Evolutionary conservation across 2,329 filamentous ascomycete genomes (phyloP).

Genomic region (Xylariaceae sp.): DNA sequence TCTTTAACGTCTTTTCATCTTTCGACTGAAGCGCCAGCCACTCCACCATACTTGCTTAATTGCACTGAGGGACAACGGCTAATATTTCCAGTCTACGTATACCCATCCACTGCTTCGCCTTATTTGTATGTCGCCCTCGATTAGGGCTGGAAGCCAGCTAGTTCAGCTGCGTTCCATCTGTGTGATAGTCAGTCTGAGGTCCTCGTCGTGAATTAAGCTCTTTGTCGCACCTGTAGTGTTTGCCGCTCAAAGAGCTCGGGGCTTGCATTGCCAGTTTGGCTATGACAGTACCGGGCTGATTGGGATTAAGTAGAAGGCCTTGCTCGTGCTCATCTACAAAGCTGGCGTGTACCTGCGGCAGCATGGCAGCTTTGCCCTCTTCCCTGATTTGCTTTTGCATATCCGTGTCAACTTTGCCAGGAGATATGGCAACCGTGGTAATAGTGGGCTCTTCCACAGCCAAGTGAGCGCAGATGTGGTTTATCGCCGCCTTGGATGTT

Average conservation of each 20-base stretch:
- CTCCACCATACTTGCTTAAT: slow-evolving; percentile 18
- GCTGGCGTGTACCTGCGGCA: slow-evolving; percentile 51
- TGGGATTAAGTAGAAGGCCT: slow-evolving; percentile 70
- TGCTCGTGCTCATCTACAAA: slow-evolving; percentile 66
- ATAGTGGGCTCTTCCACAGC: slow-evolving; percentile 72
- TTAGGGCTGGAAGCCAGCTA: slow-evolving; percentile 45
- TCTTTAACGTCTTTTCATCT: slow-evolving; percentile 71
- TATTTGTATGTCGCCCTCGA: background rate
- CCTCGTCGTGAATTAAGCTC: slow-evolving; percentile 4
- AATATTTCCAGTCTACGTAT: slow-evolving; percentile 1
- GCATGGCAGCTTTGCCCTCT: slow-evolving; percentile 44
- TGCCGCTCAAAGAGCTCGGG: slow-evolving; percentile 64
- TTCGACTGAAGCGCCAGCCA: slow-evolving; percentile 60
- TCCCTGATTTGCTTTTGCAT: slow-evolving; percentile 85
- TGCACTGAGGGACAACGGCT: slow-evolving; percentile 8
- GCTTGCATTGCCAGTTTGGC: slow-evolving; percentile 67
- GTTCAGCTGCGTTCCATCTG: slow-evolving; percentile 49
- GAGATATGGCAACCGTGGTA: slow-evolving; percentile 65
- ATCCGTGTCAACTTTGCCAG: slow-evolving; percentile 78
- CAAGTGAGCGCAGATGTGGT: slow-evolving; percentile 70
- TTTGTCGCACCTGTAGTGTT: slow-evolving; percentile 59
- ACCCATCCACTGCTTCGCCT: too few relatives aligned
- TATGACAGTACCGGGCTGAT: slow-evolving; percentile 82
- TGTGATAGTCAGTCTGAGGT: slow-evolving; percentile 24
- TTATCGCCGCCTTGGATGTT: slow-evolving; percentile 75